These are phyloP conservation scores for Ascochyta pisi DNA, from an alignment of 2,329 filamentous ascomycete species.

Conservation along the genomic window DNA sequence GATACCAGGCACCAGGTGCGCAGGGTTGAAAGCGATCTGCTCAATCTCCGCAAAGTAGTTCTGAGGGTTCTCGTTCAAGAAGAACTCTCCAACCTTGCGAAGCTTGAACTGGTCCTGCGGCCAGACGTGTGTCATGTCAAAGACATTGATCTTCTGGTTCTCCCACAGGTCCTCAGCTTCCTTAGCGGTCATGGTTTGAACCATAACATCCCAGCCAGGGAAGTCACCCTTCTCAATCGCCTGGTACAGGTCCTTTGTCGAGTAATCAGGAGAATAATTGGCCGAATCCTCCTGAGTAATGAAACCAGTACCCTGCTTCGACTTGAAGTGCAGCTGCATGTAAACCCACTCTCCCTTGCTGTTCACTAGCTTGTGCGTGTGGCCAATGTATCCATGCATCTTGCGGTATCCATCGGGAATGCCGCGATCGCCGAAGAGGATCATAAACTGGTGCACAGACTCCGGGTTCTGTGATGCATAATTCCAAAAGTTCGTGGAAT, in stretches of 20 bases:
- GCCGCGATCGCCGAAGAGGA: slow-evolving; percentile 62
- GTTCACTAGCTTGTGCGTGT: slow-evolving; percentile 62
- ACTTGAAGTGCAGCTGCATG: slow-evolving; percentile 61
- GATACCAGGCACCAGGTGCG: slow-evolving; percentile 70
- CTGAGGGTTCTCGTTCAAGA: slow-evolving; percentile 62
- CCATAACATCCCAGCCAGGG: slow-evolving; percentile 59
- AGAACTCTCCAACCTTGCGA: slow-evolving; percentile 61
- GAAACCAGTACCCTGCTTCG: slow-evolving; percentile 60
- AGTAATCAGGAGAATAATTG: slow-evolving; percentile 60
- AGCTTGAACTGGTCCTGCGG: slow-evolving; percentile 61
- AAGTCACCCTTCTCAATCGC: slow-evolving; percentile 61
- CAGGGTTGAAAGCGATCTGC: slow-evolving; percentile 72
- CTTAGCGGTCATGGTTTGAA: slow-evolving; percentile 61
- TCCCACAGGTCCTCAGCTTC: slow-evolving; percentile 60
- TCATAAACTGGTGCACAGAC: slow-evolving; percentile 61
- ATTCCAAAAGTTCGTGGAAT: slow-evolving; percentile 72
- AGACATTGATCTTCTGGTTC: slow-evolving; percentile 62
- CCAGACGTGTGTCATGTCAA: slow-evolving; percentile 63
- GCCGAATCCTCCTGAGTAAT: slow-evolving; percentile 60
- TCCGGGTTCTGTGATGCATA: slow-evolving; percentile 63
- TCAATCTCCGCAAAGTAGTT: slow-evolving; percentile 73
- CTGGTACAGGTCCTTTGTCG: slow-evolving; percentile 60
- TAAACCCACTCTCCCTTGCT: slow-evolving; percentile 62
- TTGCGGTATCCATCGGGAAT: slow-evolving; percentile 63
- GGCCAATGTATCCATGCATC: slow-evolving; percentile 63